Evolutionary conservation across 768 basidiomycete genomes (phyloP), one percentile per base, ranked within the genome.

Genomic region (Pholiota molesta): DNA sequence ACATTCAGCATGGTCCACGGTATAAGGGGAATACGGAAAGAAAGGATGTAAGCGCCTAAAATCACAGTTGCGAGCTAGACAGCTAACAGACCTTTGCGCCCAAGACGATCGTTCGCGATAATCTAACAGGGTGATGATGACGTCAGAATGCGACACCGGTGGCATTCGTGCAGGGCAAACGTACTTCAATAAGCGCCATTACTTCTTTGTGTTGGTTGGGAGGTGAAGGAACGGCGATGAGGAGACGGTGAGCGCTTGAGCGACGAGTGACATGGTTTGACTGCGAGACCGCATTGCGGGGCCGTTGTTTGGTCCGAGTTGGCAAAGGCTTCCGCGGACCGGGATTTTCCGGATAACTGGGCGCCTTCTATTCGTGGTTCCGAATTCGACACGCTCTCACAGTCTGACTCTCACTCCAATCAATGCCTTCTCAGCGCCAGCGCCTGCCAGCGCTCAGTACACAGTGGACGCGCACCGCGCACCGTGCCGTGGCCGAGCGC

Each of bases 51-150:
- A 64, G 61, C 13, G 47, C 14, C 21, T 55, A 16, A 26, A 52
- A 7, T 60, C 17, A 17, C 60, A 29, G 40, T n/a, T 11, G 17
- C 17, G 55, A 31, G 26, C 44, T 37, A 58, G 19, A 49, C 40
- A 33, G 33, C 31, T 45, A 42, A 53, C 69, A 39, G 37, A 94
- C 95, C 94, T 90, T 96, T 97, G 63, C 92, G 87, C 59, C 96
- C 95, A 52, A 96, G 83, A 73, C 95, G 92, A 81, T 97, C 94
- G 78, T 98, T 98, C 8, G 95, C 95, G 70, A 97, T 97, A 65
- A 97, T 85, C 88, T 97, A 69, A 65, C 10, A 23, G 28, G 52
- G 26, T 26, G 57, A 60, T 11, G 21, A 26, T 49, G 47, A 49
- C 47, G 42, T 45, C 60, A 17, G 57, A 28, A 17, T 42, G 19